A percentile compares a stretch with the other conserved stretches of the same genome.
These are phyloP conservation scores for Evansstolkia leycettana DNA, from an alignment of 495 filamentous ascomycete genomes.

Conservation along the genomic window DNA sequence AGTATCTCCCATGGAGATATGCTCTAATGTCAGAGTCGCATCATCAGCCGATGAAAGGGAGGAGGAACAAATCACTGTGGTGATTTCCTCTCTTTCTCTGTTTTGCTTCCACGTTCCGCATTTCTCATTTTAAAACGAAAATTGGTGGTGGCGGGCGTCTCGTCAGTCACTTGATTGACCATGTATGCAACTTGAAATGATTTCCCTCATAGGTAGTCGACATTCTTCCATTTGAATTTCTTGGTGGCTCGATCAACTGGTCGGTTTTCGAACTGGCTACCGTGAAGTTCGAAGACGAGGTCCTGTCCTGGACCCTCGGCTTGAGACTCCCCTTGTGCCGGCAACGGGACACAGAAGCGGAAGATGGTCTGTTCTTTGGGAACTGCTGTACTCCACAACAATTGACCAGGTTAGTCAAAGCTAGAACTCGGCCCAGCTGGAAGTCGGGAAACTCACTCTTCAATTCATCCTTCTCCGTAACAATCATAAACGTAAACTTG, in stretches of 20 bases:
- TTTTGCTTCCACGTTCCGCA: too few relatives aligned
- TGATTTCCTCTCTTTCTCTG: too few relatives aligned
- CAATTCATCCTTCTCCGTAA: slow-evolving; percentile 51
- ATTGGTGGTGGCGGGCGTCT: too few relatives aligned
- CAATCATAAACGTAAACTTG: slow-evolving; percentile 72
- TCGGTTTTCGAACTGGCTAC: slow-evolving; percentile 72
- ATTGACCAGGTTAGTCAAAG: not conserved
- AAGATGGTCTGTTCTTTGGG: slow-evolving; percentile 89
- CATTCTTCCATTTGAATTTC: slow-evolving; percentile 74
- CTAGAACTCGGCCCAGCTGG: too few relatives aligned
- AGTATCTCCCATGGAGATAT: too few relatives aligned
- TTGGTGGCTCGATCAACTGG: slow-evolving; percentile 76
- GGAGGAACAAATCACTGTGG: too few relatives aligned
- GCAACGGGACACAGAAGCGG: slow-evolving; percentile 45
- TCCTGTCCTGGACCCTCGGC: slow-evolving; percentile 10
- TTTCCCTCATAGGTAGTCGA: slow-evolving; percentile 47
- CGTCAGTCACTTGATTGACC: too few relatives aligned
- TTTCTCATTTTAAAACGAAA: too few relatives aligned
- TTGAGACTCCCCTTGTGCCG: slow-evolving; percentile 4
- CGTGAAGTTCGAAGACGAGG: slow-evolving; percentile 77
- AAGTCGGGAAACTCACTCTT: slow-evolving; percentile 36
- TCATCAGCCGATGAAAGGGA: too few relatives aligned
- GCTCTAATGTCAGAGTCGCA: too few relatives aligned
- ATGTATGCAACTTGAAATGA: not conserved
- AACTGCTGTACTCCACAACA: slow-evolving; percentile 33